Base-by-base conservation (phyloP, 768 basidiomycete species). In the Boletus reticuloceps region DNA sequence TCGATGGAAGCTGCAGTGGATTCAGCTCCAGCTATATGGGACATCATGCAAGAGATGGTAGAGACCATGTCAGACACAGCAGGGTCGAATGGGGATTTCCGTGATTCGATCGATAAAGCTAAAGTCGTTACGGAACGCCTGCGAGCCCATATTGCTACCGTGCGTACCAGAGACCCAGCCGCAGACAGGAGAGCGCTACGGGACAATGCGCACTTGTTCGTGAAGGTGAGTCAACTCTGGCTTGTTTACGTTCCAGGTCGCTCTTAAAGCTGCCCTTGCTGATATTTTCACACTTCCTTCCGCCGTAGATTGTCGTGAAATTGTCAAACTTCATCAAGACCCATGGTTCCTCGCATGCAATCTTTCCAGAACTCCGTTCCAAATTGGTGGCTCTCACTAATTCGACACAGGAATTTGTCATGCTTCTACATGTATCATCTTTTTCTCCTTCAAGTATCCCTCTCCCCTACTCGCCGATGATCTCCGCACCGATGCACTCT, bases 341-440 rank as follows among this genome's bases (percentile, higher is more conserved):
- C 13, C 75, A 84, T 58, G 83, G 83, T 48, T 76, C 77, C 22
- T 72, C 75, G 17, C 77, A 81, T 55, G 76, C 81, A n/a, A 81
- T 85, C 47, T 80, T 83, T 16, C 72, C 82, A 5, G 70, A 77
- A 34, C 75, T 95, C 41, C 82, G 89, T 55, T 80, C 76, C 51
- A 84, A 85, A 64, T 85, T 93, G 75, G 82, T 86, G 39, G 81
- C 82, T 58, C 78, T 97, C 53, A 90, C 88, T 20, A 88, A 90
- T 62, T 82, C 86, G 13, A 92, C 93, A 12, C 86, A 95, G 70
- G 91, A 91, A 68, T 89, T 94, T 63, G 86, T 90, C 47, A 90
- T 92, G 60, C 76, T 96, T 46, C 75, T 95, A 17, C 90, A 92
- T 64, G 87, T 93, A 45, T 92, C 93, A 8, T 91, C 89, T 0